A percentile compares a stretch with the other conserved stretches of the same genome.
These are phyloP conservation scores for Lobosporangium transversale DNA, from an alignment of 192 early-diverging fungal species.

Conservation along the genomic window DNA sequence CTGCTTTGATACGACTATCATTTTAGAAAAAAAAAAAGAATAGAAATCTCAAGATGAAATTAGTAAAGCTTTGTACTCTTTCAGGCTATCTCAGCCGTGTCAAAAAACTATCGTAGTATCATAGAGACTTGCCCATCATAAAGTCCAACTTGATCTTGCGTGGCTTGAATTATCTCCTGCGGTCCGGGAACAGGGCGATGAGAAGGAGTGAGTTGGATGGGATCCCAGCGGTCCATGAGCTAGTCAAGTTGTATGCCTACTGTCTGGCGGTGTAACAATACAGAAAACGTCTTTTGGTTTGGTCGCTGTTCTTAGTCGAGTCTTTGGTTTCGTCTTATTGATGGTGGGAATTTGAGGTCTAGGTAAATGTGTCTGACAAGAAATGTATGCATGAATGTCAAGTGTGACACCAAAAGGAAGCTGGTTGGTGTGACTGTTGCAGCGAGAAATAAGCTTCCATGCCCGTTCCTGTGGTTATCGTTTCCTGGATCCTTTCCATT, in stretches of 20 bases:
- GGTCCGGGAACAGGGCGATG: conserved; percentile 63
- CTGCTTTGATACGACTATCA: conserved; percentile 67
- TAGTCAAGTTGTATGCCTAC: not conserved
- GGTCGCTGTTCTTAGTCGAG: too few species aligned
- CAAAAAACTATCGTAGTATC: too few species aligned
- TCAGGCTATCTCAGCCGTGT: too few species aligned
- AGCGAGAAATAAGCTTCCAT: too few species aligned
- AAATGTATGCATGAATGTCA: not conserved
- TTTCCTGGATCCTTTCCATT: too few species aligned
- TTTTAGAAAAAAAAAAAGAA: conserved; percentile 5
- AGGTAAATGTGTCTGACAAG: too few species aligned
- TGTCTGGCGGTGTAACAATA: not conserved
- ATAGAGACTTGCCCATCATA: conserved; percentile 68
- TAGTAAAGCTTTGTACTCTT: not conserved
- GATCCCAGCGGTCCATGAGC: conserved; percentile 57
- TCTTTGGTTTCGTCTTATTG: too few species aligned
- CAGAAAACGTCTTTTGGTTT: not conserved
- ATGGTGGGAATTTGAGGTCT: too few species aligned
- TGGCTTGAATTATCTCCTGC: conserved; percentile 62
- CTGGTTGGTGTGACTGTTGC: conserved; percentile 1
- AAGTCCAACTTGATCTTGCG: conserved; percentile 74
- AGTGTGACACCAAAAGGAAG: too few species aligned
- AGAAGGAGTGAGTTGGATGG: conserved; percentile 57
- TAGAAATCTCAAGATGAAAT: not conserved
- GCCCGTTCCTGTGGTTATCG: too few species aligned